phyloP scores from a whole-genome alignment of 306 rosid genomes.

The Mimosa pudica region DNA sequence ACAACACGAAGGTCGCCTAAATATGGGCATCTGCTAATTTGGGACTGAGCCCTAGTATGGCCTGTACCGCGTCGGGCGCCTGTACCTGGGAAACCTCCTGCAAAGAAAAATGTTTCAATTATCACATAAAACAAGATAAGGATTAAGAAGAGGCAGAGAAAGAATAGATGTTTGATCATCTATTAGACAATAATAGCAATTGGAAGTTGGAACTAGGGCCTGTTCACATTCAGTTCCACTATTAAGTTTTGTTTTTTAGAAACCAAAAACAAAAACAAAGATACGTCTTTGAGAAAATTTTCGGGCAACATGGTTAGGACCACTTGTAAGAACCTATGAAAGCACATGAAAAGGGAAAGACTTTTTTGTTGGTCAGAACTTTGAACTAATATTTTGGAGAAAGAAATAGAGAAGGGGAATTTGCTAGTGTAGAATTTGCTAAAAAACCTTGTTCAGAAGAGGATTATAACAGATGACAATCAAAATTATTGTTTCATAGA shows the following conservation, averaged over 20 bases:
- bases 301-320: not conserved
- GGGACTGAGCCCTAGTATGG: constrained; percentile 53
- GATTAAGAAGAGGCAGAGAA: not conserved
- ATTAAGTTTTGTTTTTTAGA: not conserved
- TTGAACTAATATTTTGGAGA: too few species aligned
- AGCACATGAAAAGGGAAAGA: too few species aligned
- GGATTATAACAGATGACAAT: not conserved
- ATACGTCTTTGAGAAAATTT: not conserved
- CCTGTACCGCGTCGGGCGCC: constrained; percentile 74
- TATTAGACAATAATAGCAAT: not conserved
- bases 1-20: constrained; percentile 6
- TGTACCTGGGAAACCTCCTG: constrained; percentile 79
- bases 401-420: too few species aligned
- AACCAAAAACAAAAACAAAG: not conserved
- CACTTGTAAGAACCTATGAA: too few species aligned
- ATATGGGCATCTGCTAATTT: constrained; percentile 31
- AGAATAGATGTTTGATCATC: not conserved
- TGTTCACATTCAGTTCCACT: not conserved
- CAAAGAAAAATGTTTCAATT: constrained; percentile 26
- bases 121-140: not conserved
- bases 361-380: too few species aligned
- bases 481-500: not conserved
- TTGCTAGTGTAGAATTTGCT: too few species aligned
- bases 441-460: too few species aligned
- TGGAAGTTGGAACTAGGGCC: not conserved